A percentile compares a stretch with the other conserved stretches of the same genome.
phyloP scores from a whole-genome alignment of 2,329 filamentous ascomycete genomes.

The Penicillium occitanis region DNA sequence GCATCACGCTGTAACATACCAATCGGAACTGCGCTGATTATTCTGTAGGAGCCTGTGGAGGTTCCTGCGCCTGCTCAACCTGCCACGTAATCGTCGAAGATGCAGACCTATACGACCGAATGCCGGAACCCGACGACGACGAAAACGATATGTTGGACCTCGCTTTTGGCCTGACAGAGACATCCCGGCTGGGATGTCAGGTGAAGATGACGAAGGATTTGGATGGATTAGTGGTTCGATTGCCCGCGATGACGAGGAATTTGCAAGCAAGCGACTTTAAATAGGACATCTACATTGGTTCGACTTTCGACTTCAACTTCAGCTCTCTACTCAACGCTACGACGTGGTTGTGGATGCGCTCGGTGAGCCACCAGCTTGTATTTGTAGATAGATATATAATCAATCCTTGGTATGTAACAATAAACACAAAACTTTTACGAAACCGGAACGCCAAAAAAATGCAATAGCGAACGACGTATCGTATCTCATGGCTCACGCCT shows the following conservation, averaged over 20 bases:
- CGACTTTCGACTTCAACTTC: background rate
- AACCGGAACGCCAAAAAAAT: slow-evolving; percentile 26
- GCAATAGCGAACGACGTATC: slow-evolving; percentile 7
- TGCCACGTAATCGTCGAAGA: slow-evolving; percentile 85
- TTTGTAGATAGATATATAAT: slow-evolving; percentile 20
- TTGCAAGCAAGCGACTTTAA: slow-evolving; percentile 89
- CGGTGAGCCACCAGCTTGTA: slow-evolving; percentile 11
- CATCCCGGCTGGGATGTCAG: slow-evolving; percentile 80
- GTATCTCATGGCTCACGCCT: slow-evolving; percentile 35
- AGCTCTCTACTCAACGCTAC: slow-evolving; percentile 20
- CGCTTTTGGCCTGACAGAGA: slow-evolving; percentile 87
- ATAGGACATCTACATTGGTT: background rate
- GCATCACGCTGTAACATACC: background rate
- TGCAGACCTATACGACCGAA: slow-evolving; percentile 72
- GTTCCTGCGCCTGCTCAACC: slow-evolving; percentile 88
- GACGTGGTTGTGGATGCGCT: slow-evolving; percentile 5
- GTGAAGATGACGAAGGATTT: slow-evolving; percentile 88
- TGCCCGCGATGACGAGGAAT: slow-evolving; percentile 94
- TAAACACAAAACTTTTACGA: slow-evolving; percentile 9
- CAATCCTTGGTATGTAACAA: slow-evolving; percentile 10
- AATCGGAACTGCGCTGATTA: background rate
- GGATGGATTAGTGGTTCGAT: slow-evolving; percentile 77
- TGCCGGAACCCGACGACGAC: slow-evolving; percentile 74
- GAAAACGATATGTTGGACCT: slow-evolving; percentile 90
- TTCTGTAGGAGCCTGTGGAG: slow-evolving; percentile 75